Evolutionary conservation across 768 basidiomycete species (phyloP).

Genomic region (Panaeolus cyanescens): DNA sequence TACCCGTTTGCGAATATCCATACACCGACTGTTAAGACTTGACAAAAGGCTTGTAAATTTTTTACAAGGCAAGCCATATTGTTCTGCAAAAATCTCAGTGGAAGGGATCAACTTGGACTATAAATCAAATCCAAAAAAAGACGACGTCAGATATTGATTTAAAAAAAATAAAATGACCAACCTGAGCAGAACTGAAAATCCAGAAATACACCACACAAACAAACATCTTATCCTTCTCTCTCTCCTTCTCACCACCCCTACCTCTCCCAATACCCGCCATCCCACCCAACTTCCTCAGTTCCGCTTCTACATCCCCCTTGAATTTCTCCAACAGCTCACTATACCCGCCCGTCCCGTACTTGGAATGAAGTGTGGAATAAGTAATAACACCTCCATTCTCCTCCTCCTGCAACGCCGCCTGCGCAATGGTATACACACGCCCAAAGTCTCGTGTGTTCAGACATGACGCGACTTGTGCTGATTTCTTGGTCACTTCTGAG

Average conservation of each 20-base stretch:
- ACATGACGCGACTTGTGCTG: conserved; percentile 36
- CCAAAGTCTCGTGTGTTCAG: conserved; percentile 30
- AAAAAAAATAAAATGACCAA: conserved; percentile 17
- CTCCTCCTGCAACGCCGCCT: conserved; percentile 24
- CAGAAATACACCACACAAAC: conserved; percentile 47
- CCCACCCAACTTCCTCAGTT: conserved; percentile 25
- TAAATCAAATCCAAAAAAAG: neutral
- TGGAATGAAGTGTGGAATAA: conserved; percentile 31
- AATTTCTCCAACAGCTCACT: conserved; percentile 24
- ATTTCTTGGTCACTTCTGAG: conserved; percentile 27
- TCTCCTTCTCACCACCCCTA: conserved; percentile 19
- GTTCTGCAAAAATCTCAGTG: conserved; percentile 21
- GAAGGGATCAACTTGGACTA: conserved; percentile 14
- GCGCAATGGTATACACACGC: conserved; percentile 25
- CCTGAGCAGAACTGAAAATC: conserved; percentile 42
- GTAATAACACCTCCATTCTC: conserved; percentile 11
- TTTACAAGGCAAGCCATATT: conserved; percentile 22
- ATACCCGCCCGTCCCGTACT: conserved; percentile 18
- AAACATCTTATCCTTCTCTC: conserved; percentile 26
- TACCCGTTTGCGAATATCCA: conserved; percentile 14
- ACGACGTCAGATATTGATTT: neutral
- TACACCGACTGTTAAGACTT: conserved; percentile 23
- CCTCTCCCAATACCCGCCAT: no score
- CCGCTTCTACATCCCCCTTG: conserved; percentile 34
- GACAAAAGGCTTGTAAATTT: conserved; percentile 21